Evolutionary conservation across 345 rosid genomes (phyloP).

Genomic region (Camelina sativa): DNA sequence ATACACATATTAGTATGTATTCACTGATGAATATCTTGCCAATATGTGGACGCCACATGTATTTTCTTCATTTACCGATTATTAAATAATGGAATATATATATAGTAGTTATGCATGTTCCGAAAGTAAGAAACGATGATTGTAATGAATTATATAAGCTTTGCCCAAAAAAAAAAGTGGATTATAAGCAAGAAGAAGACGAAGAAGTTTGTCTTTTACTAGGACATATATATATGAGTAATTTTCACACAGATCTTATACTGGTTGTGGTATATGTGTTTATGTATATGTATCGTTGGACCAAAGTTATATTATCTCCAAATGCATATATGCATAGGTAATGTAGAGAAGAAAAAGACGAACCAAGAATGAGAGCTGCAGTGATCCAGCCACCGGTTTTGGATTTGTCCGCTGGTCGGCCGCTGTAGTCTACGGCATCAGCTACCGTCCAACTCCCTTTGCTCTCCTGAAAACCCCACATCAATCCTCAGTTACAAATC

Average conservation of each 20-base stretch:
- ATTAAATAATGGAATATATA: not conserved
- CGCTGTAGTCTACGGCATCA: conserved; percentile 63
- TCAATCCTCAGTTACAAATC: conserved; percentile 19
- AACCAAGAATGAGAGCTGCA: conserved; percentile 73
- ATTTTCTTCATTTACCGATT: not conserved
- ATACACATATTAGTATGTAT: not conserved
- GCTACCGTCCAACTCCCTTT: conserved; percentile 48
- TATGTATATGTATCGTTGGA: not conserved
- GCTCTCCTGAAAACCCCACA: conserved; percentile 48
- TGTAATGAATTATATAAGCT: no score
- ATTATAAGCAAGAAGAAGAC: not conserved
- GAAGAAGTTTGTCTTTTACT: not conserved
- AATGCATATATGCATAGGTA: not conserved
- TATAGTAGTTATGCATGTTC: not conserved
- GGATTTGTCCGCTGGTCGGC: conserved; percentile 62
- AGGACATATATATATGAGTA: not conserved
- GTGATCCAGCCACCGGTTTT: conserved; percentile 74
- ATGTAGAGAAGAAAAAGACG: conserved; percentile 18
- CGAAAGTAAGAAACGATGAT: conserved; percentile 1
- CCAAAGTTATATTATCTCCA: not conserved
- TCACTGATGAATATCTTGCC: not conserved
- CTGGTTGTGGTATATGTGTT: no score
- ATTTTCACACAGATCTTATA: not conserved
- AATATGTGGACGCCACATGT: not conserved
- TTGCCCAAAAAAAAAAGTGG: not conserved